phyloP scores from a whole-genome alignment of 345 rosid species.

The Camelina hispida region DNA sequence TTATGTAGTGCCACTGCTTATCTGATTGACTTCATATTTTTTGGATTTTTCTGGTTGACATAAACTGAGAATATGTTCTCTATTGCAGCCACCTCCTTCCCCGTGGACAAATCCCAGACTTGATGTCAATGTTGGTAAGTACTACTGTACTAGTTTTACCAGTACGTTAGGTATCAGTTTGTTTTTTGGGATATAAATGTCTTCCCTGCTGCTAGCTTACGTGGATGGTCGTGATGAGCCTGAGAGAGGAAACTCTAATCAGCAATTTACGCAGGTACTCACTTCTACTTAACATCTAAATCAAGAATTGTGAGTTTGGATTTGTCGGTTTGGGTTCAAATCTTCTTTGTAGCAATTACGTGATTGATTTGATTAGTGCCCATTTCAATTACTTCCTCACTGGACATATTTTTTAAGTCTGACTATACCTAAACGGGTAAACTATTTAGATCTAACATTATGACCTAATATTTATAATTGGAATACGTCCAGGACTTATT shows the following conservation, averaged over 20 bases:
- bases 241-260: conserved; percentile 75
- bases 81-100: conserved; percentile 80
- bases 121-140: conserved; percentile 98
- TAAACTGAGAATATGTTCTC: conserved; percentile 26
- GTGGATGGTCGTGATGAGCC: conserved; percentile 92
- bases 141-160: conserved; percentile 41
- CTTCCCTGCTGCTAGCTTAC: conserved; percentile 62
- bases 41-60: not conserved
- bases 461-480: conserved; percentile 30
- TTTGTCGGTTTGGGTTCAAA: conserved; percentile 18
- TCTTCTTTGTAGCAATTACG: not conserved
- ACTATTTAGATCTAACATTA: too few relatives aligned
- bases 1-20: not conserved
- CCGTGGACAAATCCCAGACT: conserved; percentile 88
- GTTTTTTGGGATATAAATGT: conserved; percentile 29
- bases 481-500: conserved; percentile 80
- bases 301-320: not conserved
- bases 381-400: conserved; percentile 13
- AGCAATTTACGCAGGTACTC: conserved; percentile 80
- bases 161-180: conserved; percentile 16
- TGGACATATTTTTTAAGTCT: conserved; percentile 8
- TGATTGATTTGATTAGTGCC: conserved; percentile 18
- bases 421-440: too few relatives aligned
- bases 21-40: not conserved
- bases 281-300: conserved; percentile 16